Evolutionary conservation across 2,329 filamentous ascomycete species (phyloP), one percentile per base, ranked within the genome.

Genomic region (Paecilomyces sp.): DNA sequence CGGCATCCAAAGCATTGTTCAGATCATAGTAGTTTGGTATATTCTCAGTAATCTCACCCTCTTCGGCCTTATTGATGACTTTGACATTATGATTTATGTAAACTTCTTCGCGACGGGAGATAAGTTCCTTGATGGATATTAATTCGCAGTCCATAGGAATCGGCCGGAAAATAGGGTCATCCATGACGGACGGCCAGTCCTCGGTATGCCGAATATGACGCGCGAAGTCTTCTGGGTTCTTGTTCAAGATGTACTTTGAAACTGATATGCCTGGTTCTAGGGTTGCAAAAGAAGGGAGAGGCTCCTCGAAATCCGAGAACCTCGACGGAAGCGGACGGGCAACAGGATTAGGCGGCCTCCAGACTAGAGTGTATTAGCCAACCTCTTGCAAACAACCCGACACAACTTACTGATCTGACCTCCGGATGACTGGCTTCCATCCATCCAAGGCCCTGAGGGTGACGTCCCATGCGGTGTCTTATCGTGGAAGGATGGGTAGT

Each of bases 91-190:
- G 69, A 9, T 64, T 67, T 47, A 66, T 65, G 55, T 65, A 58
- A 51, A 64, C 61, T 58, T 66, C 66, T 59, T 51, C 70, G 54
- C 76, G 74, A 56, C 75, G 72, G 9, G 71, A 65, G 47, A 77
- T 71, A 28, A 80, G 75, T 24, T 80, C 75, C 41, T 76, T 72
- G 53, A 81, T 62, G 3, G 77, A 69, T 36, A 82, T 67, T 12
- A 79, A 63, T 5, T 73, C 67, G 59, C 73, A 73, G n/a, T 77
- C 68, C 2, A 67, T 69, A 1, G 73, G 69, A 56, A 82, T 80
- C 4, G 78, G 72, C 5, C 74, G 70, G 62, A 83, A 84, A 15
- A 81, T 77, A 1, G 80, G 76, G 59, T 83, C 81, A 57, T 78
- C 69, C 64, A 78, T 78, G 56, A 82, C 72, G n/a, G 73, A 71